Percentiles rank a stretch among this genome's conserved stretches.
These are phyloP conservation scores for Salvia miltiorrhiza DNA, from an alignment of 257 asterid genomes.

Conservation along the genomic window DNA sequence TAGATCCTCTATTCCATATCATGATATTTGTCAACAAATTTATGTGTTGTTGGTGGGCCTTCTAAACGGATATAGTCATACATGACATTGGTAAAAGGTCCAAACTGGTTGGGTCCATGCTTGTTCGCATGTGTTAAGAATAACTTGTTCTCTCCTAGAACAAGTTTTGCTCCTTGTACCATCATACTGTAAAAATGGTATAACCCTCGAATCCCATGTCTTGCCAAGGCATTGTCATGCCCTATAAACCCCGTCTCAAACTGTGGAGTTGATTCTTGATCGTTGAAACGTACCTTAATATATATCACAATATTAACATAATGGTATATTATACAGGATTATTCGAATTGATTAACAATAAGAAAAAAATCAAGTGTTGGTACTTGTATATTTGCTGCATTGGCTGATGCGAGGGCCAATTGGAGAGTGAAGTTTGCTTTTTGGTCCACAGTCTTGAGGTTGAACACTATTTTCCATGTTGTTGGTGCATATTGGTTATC, in stretches of 20 bases:
- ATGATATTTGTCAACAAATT: too few species aligned
- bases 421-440: slow-evolving; percentile 58
- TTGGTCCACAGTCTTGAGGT: slow-evolving; percentile 20
- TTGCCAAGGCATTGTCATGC: slow-evolving; percentile 53
- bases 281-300: slow-evolving; percentile 44
- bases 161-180: slow-evolving; percentile 26
- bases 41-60: background rate
- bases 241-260: slow-evolving; percentile 45
- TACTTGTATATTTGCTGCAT: slow-evolving; percentile 51
- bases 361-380: background rate
- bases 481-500: slow-evolving; percentile 28
- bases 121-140: slow-evolving; percentile 35
- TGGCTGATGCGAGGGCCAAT: slow-evolving; percentile 69
- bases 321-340: background rate
- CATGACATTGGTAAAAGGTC: slow-evolving; percentile 40
- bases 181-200: slow-evolving; percentile 30
- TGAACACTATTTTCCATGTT: slow-evolving; percentile 60
- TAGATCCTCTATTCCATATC: too few species aligned
- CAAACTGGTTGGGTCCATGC: background rate
- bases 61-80: slow-evolving; percentile 38
- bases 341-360: background rate
- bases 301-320: background rate
- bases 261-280: slow-evolving; percentile 26
- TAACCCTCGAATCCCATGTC: slow-evolving; percentile 57
- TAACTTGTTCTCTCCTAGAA: slow-evolving; percentile 40